Base-by-base conservation (phyloP, 768 basidiomycete species). In the Dacryopinax primogenitus region DNA sequence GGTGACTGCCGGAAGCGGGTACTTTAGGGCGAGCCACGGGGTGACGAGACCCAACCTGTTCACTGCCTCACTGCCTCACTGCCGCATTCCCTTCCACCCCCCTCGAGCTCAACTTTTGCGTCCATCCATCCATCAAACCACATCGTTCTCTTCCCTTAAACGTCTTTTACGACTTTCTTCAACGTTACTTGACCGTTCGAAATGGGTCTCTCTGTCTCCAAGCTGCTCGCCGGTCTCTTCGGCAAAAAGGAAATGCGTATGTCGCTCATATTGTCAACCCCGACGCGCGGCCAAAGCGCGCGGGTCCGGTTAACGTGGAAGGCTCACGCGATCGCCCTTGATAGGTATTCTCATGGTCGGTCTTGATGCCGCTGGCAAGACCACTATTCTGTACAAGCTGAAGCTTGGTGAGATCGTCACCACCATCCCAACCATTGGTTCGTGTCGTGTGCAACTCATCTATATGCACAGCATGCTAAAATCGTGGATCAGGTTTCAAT, bases 331-430 rank as follows among this genome's bases (percentile, higher is more conserved):
- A 67, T 68, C 63, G 34, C n/a, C 73, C 71, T 73, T 75, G 67
- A 72, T 73, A 96, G 94, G 95, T 75, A 98, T 99, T 81, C 81
- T 99, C 78, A 99, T 99, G 95, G 95, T 99, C 74, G 96, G 96
- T 79, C 91, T 99, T 73, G 96, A 99, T 75, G 96, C 96, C 73
- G 95, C 95, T 71, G 94, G 94, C 81, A 96, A 97, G 79, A 96
- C 93, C 70, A 92, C 90, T 67, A 99, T 98, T 72, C 82, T 99
- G 71, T 99, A 96, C 84, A 99, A 98, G 83, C 83, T 98, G 75
- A 98, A 98, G 82, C 86, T 98, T 65, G 96, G 95, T 78, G 96
- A 99, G 83, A 98, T 98, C 78, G 96, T 99, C 77, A 98, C 96
- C 70, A 99, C 96, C 70, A 99, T 99, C 77, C 96, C 96, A 68